Base-by-base conservation (phyloP, 148 eudicot genomes). In the Polygonum maritimum region DNA sequence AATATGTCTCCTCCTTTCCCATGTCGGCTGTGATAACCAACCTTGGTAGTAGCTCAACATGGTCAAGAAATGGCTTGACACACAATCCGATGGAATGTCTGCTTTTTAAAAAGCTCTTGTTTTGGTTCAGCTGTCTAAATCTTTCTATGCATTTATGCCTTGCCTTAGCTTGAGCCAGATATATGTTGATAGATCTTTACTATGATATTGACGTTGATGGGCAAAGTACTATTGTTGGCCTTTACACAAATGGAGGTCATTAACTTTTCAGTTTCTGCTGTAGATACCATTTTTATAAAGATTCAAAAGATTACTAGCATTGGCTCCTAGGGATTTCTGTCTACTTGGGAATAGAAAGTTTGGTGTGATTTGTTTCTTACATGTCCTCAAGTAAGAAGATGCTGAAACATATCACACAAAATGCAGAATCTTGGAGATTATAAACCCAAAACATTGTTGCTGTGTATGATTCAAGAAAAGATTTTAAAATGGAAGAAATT, bases 241-340 rank as follows among this genome's bases (percentile, higher is more conserved):
- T 48, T 74, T n/a, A n/a, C 14, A 48, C 49, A 10, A 33, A 41
- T 15, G 47, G 22, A n/a, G 71, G 45, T 31, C 39, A 33, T 22
- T 65, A 18, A 65, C 5, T 40, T 57, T 51, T 45, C 15, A n/a
- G 38, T 49, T 77, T 52, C 21, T 69, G 3, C 63, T 74, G 48
- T 19, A 95, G 94, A 94, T 89, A 47, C 99, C 92, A 3, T 95
- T 92, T 81, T 90, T 97, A 5, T 89, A 82, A 88, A 81, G 97
- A 95, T 79, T 88, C 97, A 75, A 95, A 90, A 92, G 99, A 91
- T 80, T 95, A 95, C 78, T 92, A 92, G 99, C 97, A 49, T 88
- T 95, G 72, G 97, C 99, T 74, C 99, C 94, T 63, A 96, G 97
- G 36, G 92, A 95, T 80, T 87, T 89, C 73, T 96, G 91, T 70